These are phyloP conservation scores for Centaurea solstitialis DNA, from an alignment of 129 eudicot genomes.

Conservation along the genomic window DNA sequence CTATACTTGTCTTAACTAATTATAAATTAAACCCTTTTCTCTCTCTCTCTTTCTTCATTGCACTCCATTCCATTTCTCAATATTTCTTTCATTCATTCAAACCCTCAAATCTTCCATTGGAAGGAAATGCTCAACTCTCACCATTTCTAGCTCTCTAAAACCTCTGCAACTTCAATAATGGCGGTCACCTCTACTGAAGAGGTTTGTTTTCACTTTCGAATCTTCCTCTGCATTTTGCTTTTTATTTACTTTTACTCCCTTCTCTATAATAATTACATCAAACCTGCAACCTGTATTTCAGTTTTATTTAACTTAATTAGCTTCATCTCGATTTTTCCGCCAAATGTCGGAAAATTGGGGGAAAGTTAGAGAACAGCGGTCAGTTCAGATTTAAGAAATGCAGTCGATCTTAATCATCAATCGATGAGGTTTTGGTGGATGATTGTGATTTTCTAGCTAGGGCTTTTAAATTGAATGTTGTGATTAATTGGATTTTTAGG, in stretches of 20 bases:
- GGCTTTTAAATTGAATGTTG: constrained; percentile 1
- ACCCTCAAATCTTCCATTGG: constrained; percentile 19
- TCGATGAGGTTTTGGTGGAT: neutral
- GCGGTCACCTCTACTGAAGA: constrained; percentile 44
- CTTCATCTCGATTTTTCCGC: neutral
- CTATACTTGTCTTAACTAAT: too few species aligned
- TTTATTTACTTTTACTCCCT: neutral
- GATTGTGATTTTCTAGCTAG: constrained; percentile 23
- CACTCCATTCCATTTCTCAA: neutral
- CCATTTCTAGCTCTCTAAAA: neutral
- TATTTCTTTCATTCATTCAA: neutral
- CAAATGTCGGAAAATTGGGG: too few species aligned
- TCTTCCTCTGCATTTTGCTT: constrained; percentile 10
- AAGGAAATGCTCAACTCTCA: neutral
- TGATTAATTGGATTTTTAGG: constrained; percentile 3
- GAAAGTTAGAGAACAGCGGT: too few species aligned
- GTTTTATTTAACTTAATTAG: neutral
- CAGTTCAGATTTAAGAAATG: constrained; percentile 4
- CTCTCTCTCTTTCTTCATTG: constrained; percentile 5
- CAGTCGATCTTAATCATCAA: neutral
- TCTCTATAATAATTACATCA: neutral
- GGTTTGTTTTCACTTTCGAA: constrained; percentile 27
- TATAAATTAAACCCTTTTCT: neutral
- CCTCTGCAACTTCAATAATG: constrained; percentile 44
- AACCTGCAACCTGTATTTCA: too few species aligned